phyloP scores from a whole-genome alignment of 352 stramenopile species.

The Phytophthora macrochlamydospora region DNA sequence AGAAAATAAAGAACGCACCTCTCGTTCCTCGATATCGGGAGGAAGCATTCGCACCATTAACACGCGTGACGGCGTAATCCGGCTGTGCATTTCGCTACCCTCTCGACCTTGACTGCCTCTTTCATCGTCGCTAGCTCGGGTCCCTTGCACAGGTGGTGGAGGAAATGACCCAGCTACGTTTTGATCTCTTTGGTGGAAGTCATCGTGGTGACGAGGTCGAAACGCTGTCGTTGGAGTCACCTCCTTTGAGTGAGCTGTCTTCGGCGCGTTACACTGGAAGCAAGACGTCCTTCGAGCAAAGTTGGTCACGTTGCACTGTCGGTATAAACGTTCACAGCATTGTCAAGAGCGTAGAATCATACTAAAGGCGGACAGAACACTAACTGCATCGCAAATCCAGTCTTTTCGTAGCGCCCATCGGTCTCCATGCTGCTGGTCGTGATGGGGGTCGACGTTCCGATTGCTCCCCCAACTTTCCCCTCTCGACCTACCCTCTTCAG shows the following conservation, averaged over 20 bases:
- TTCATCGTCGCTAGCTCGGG: constrained; percentile 7
- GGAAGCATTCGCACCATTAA: constrained; percentile 75
- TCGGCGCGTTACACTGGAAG: constrained; percentile 73
- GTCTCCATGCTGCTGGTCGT: constrained; percentile 22
- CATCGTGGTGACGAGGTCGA: constrained; percentile 6
- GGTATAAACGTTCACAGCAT: neutral
- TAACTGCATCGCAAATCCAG: constrained; percentile 76
- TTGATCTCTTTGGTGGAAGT: constrained; percentile 5
- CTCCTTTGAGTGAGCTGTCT: constrained; percentile 39
- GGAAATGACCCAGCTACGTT: neutral
- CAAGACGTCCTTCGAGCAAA: constrained; percentile 66
- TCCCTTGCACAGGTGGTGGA: neutral
- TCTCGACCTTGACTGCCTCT: constrained; percentile 11
- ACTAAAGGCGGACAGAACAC: neutral
- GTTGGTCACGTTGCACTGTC: constrained; percentile 76
- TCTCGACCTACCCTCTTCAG: constrained; percentile 12
- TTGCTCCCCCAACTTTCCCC: constrained; percentile 1
- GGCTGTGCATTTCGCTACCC: constrained; percentile 1
- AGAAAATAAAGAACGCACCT: constrained; percentile 42
- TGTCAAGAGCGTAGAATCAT: neutral
- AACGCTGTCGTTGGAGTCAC: constrained; percentile 31
- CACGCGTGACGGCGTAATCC: constrained; percentile 54
- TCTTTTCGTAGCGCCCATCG: constrained; percentile 46
- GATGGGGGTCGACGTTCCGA: neutral
- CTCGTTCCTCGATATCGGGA: constrained; percentile 72